Evolutionary conservation across 371 early-diverging fungal species (phyloP), one percentile per base, ranked within the genome.

Genomic region (Funneliformis caledonium): DNA sequence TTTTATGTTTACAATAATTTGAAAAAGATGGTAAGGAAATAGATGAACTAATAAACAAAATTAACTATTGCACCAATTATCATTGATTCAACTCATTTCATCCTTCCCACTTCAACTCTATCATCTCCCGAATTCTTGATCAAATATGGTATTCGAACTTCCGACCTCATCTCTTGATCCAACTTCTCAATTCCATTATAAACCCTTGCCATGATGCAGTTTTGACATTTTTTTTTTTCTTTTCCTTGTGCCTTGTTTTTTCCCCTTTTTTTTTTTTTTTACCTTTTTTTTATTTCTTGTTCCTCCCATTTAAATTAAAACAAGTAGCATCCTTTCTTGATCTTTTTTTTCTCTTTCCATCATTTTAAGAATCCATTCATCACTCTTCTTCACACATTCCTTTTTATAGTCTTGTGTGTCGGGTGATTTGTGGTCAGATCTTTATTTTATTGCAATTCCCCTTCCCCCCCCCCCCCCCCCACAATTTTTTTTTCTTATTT

Each of bases 181-280:
- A 52, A 52, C 43, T 72, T 42, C 43, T 48, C 47, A 72, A 75
- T 67, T 76, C 76, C 68, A 33, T 64, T 76, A 76, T 67, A 56
- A 76, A 76, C 75, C 65, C 76, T 76, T 26, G 75, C 37, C 33
- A 47, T 76, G 43, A 60, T 48, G 61, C 74, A 22, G n/a, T 70
- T 62, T 61, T 75, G 64, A 26, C 31, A 45, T 22, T 78, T 19
- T 59, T 50, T 59, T 64, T 65, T 52, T 14, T 60, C 50, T 10
- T 59, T 62, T 64, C 65, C n/a, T 22, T 6, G 4, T 72, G 70
- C 22, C 43, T 42, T 42, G 42, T 47, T 47, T 70, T 70, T 70
- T 70, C 14, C 37, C 42, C n/a, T 26, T 19, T 12, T 42, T 42
- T 42, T 67, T 67, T 67, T 37, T 43, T 48, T 47, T 31, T 12